Base-by-base conservation (phyloP, 192 early-diverging fungal genomes). In the Gigaspora rosea region DNA sequence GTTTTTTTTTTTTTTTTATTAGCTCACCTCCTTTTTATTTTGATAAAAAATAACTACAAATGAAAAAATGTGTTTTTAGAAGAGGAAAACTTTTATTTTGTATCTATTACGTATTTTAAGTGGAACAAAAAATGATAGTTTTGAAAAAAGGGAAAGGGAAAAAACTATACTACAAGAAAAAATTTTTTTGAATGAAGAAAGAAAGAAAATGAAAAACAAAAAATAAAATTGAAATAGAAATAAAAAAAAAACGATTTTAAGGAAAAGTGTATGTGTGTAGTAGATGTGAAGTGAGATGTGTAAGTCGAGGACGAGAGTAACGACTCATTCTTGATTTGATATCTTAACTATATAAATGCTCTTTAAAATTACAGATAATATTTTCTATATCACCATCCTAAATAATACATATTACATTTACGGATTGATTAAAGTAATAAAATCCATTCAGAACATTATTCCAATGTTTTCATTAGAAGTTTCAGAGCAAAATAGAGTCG, bases 131-230 rank as follows among this genome's bases (percentile, higher is more conserved):
- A 56, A 56, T 18, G 12, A 18, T 18, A 18, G 52, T 56, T 56
- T 56, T 56, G 52, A n/a, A 13, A 56, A 54, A 54, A 13, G 52
- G 52, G 52, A 15, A 56, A 56, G 12, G 52, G 52, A 2, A 56
- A 52, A 56, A 56, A 56, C 52, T 56, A 56, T 56, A 56, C 52
- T 56, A 56, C 52, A 56, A 56, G 52, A 56, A 56, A 56, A 56
- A n/a, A 56, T 1, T 11, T 56, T 56, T 56, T 13, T 56, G 52
- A 56, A n/a, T 56, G 52, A 56, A n/a, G 52, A 56, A 56, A 56
- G 52, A 56, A 56, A 56, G 18, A 56, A 56, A 56, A 56, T 13
- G 52, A 18, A 16, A 54, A 12, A 56, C 4, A 56, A 13, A 56
- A 56, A 4, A 13, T 56, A 18, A 18, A 18, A n/a, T 18, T 18